Conservation (phyloP, 2,329 filamentous ascomycete genomes). For the Tolypocladium cylindrosporum region DNA sequence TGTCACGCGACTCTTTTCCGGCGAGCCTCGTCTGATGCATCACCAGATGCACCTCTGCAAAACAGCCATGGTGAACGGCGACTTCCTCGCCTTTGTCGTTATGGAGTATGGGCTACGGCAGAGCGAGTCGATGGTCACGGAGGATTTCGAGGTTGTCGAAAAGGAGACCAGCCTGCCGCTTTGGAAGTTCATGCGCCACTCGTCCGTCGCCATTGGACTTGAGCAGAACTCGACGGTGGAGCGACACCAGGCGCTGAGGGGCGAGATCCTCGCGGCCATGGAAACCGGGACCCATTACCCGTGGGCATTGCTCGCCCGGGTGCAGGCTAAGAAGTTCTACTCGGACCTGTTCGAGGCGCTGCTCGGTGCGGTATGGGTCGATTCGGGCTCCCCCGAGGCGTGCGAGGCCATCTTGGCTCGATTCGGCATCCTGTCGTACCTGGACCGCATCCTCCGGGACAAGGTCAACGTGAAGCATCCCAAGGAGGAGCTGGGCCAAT, state of each 20-base stretch:
- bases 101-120: constrained; percentile 34
- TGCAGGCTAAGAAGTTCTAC: constrained; percentile 65
- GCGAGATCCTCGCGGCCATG: constrained; percentile 40
- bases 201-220: constrained; percentile 33
- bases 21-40: constrained; percentile 30
- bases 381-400: constrained; percentile 51
- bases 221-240: constrained; percentile 32
- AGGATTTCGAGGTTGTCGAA: constrained; percentile 8
- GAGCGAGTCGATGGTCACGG: constrained; percentile 10
- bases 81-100: constrained; percentile 68
- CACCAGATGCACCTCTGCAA: constrained; percentile 66
- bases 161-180: constrained; percentile 31
- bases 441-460: constrained; percentile 51
- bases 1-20: constrained; percentile 47
- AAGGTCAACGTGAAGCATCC: constrained; percentile 49
- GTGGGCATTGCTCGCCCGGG: constrained; percentile 59
- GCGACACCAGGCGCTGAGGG: constrained; percentile 38
- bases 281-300: constrained; percentile 50
- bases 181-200: constrained; percentile 62
- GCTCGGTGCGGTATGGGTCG: constrained; percentile 75
- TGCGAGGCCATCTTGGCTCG: constrained; percentile 52
- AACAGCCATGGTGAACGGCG: constrained; percentile 67
- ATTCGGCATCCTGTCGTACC: constrained; percentile 54
- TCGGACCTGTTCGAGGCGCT: constrained; percentile 77
- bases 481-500: constrained; percentile 57